phyloP scores from a whole-genome alignment of 805 yeast genomes.

The Yueomyces sinensis region DNA sequence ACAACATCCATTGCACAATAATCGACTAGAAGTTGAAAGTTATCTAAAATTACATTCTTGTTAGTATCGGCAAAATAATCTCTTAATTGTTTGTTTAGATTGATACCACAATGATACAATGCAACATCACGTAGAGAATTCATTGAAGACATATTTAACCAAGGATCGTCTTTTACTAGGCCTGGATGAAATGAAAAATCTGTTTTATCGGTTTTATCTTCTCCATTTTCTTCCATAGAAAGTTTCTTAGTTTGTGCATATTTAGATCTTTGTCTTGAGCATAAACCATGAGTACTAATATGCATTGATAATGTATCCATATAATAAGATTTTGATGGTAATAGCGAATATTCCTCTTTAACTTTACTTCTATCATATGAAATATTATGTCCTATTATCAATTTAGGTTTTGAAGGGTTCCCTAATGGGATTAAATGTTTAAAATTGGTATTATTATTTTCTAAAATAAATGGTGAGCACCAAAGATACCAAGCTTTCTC shows the following conservation, averaged over 20 bases:
- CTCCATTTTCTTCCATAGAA: slow-evolving; percentile 9
- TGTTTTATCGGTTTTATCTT: slow-evolving; percentile 13
- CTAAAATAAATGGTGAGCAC: slow-evolving; percentile 76
- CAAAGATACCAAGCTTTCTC: slow-evolving; percentile 81
- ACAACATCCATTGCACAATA: slow-evolving; percentile 83
- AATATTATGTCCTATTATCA: slow-evolving; percentile 82
- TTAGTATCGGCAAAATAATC: slow-evolving; percentile 48
- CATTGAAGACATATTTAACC: slow-evolving; percentile 66
- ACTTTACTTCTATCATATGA: slow-evolving; percentile 85
- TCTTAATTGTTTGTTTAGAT: slow-evolving; percentile 53
- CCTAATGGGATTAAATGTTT: slow-evolving; percentile 73
- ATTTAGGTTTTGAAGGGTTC: slow-evolving; percentile 32
- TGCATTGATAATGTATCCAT: slow-evolving; percentile 91
- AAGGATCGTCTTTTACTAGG: slow-evolving; percentile 53
- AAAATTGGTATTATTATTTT: slow-evolving; percentile 26
- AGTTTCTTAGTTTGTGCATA: slow-evolving; percentile 48
- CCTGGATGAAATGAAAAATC: not conserved
- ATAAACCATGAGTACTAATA: slow-evolving; percentile 81
- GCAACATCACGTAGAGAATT: slow-evolving; percentile 77
- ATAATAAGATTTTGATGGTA: slow-evolving; percentile 58
- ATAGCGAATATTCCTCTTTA: slow-evolving; percentile 64
- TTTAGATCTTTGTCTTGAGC: slow-evolving; percentile 75
- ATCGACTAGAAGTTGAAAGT: slow-evolving; percentile 47
- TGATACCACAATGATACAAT: slow-evolving; percentile 56
- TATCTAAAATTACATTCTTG: slow-evolving; percentile 37